Percentiles rank a stretch among this genome's conserved stretches.
These are phyloP conservation scores for Candida koratica DNA, from an alignment of 805 yeast species.

Conservation along the genomic window DNA sequence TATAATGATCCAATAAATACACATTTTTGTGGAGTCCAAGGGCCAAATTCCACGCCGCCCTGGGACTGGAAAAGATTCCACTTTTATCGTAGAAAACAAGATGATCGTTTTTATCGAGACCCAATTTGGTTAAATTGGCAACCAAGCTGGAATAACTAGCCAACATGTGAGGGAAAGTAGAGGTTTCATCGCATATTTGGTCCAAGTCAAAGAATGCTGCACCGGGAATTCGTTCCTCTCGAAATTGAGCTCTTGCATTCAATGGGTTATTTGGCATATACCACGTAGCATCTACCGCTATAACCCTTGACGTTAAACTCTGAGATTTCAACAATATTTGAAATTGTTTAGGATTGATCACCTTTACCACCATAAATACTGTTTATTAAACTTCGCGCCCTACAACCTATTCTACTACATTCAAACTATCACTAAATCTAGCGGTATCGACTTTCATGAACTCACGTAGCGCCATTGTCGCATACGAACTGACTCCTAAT, in stretches of 20 bases:
- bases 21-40: constrained; percentile 74
- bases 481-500: constrained; percentile 84
- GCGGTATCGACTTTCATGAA: constrained; percentile 75
- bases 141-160: constrained; percentile 61
- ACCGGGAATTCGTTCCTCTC: constrained; percentile 54
- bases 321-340: constrained; percentile 12
- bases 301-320: constrained; percentile 20
- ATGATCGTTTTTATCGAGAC: constrained; percentile 51
- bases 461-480: constrained; percentile 96
- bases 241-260: constrained; percentile 56
- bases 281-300: constrained; percentile 90
- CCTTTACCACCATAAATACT: constrained; percentile 2
- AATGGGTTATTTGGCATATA: constrained; percentile 74
- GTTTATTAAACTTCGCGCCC: too few relatives aligned
- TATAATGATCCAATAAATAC: constrained; percentile 66
- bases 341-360: constrained; percentile 7
- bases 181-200: constrained; percentile 51
- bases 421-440: constrained; percentile 22
- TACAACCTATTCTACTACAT: constrained; percentile 10
- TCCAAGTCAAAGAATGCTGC: constrained; percentile 81
- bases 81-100: constrained; percentile 80
- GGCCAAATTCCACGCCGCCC: constrained; percentile 88
- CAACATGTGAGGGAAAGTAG: constrained; percentile 86
- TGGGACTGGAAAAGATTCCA: constrained; percentile 83
- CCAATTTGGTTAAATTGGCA: constrained; percentile 48